A percentile compares a stretch with the other conserved stretches of the same genome.
phyloP scores from a whole-genome alignment of 371 early-diverging fungal genomes.

The Dichotomocladium elegans region DNA sequence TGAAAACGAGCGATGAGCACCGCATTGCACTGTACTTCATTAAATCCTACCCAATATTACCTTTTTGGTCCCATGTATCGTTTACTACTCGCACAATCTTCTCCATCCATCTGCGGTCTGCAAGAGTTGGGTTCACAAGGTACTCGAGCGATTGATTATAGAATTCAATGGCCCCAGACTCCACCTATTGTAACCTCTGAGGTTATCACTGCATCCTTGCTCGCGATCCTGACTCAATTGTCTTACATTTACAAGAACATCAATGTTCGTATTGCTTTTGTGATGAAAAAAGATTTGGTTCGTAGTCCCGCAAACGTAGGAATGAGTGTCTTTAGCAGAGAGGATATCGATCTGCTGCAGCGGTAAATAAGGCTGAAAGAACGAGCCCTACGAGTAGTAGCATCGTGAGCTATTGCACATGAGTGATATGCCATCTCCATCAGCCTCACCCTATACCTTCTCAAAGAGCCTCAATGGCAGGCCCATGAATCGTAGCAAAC shows the following conservation, averaged over 20 bases:
- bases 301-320: conserved; percentile 75
- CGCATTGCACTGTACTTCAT: neutral
- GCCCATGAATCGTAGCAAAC: conserved; percentile 54
- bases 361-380: conserved; percentile 84
- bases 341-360: conserved; percentile 82
- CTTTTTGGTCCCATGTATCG: conserved; percentile 50
- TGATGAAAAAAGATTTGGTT: conserved; percentile 80
- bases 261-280: conserved; percentile 62
- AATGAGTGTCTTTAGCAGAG: conserved; percentile 59
- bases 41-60: conserved; percentile 16
- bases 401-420: neutral
- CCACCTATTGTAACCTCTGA: conserved; percentile 41
- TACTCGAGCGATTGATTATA: conserved; percentile 53
- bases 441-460: conserved; percentile 38
- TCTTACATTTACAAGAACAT: conserved; percentile 74
- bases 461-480: conserved; percentile 74
- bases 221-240: too few relatives aligned
- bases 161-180: conserved; percentile 71
- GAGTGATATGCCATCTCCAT: too few relatives aligned
- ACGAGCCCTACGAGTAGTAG: conserved; percentile 55
- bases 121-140: conserved; percentile 47
- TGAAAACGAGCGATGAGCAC: neutral
- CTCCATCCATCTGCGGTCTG: conserved; percentile 66
- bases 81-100: conserved; percentile 56
- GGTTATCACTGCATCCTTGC: neutral